Evolutionary conservation across 345 rosid species (phyloP), one percentile per base, ranked within the genome.

Genomic region (Dipteronia dyeriana): DNA sequence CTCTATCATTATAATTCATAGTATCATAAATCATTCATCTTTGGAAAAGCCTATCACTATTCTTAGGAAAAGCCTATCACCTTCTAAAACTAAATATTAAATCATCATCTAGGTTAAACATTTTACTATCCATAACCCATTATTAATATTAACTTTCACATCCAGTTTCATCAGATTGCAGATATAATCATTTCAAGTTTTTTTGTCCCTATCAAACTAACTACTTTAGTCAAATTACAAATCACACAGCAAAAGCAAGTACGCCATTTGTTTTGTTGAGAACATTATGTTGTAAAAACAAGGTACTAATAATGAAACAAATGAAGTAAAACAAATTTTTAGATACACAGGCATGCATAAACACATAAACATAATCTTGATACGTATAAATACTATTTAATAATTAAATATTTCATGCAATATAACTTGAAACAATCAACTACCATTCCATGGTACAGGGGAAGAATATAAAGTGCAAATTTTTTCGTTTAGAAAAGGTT

Each of bases 1-100:
- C 60, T 67, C 23, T 45, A 79, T 63, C 66, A 71, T 22, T 47
- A 41, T n/a, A 76, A 76, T 75, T 38, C 51, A 51, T 65, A 34
- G 22, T 76, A 41, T 61, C 79, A 61, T 5, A 13, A n/a, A 17
- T 73, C 39, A 65, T 29, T 71, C 11, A 71, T 25, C 49, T 57
- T 34, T 20, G 3, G 22, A 22, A 59, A 20, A n/a, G 9, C 63
- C 26, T 19, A 59, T 56, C 47, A 20, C 51, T n/a, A n/a, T n/a
- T 25, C 49, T 57, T 34, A 8, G 3, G 22, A 22, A 59, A 20
- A n/a, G 9, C 63, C 26, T 19, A 59, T 56, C 47, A 20, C 51
- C 65, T 12, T 17, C 11, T 59, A 59, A 19, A n/a, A 45, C 49
- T 45, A 11, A 59, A 59, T 19, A 59, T 20, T 59, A 59, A 59